These are phyloP conservation scores for Nicotiana undulata DNA, from an alignment of 257 asterid genomes.

Conservation along the genomic window DNA sequence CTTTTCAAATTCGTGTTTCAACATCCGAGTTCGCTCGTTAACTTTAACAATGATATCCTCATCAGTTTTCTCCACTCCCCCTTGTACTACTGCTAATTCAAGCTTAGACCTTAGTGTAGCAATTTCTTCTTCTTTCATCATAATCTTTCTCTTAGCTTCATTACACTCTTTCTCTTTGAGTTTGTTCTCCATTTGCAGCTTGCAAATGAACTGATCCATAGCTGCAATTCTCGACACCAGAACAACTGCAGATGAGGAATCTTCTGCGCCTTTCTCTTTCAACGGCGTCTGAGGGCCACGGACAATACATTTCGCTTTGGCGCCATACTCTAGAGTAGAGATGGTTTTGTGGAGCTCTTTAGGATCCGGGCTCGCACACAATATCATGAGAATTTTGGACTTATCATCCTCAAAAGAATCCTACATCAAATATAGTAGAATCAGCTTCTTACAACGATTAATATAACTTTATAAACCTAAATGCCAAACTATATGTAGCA, in stretches of 20 bases:
- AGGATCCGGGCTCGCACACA: conserved; percentile 96
- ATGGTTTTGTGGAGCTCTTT: conserved; percentile 89
- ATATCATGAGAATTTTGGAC: conserved; percentile 84
- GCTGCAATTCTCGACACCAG: conserved; percentile 77
- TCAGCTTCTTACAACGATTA: neutral
- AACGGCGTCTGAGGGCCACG: conserved; percentile 70
- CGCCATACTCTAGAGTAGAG: conserved; percentile 91
- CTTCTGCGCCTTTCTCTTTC: conserved; percentile 68
- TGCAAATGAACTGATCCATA: conserved; percentile 72
- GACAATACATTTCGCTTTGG: conserved; percentile 90
- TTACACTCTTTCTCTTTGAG: conserved; percentile 49
- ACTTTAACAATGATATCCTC: conserved; percentile 54
- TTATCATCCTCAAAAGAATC: conserved; percentile 94
- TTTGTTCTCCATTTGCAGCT: conserved; percentile 71
- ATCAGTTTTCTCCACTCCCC: conserved; percentile 24
- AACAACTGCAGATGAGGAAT: conserved; percentile 58
- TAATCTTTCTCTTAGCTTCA: conserved; percentile 57
- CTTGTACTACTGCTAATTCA: conserved; percentile 25
- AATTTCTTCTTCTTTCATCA: conserved; percentile 62
- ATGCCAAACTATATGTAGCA: neutral
- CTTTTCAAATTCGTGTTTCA: conserved; percentile 53
- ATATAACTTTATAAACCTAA: neutral
- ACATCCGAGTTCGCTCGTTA: conserved; percentile 30
- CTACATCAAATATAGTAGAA: conserved; percentile 23
- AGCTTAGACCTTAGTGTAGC: conserved; percentile 49